Evolutionary conservation across 2,329 filamentous ascomycete species (phyloP), one percentile per base, ranked within the genome.

Genomic region (Nannizziopsis barbatae): DNA sequence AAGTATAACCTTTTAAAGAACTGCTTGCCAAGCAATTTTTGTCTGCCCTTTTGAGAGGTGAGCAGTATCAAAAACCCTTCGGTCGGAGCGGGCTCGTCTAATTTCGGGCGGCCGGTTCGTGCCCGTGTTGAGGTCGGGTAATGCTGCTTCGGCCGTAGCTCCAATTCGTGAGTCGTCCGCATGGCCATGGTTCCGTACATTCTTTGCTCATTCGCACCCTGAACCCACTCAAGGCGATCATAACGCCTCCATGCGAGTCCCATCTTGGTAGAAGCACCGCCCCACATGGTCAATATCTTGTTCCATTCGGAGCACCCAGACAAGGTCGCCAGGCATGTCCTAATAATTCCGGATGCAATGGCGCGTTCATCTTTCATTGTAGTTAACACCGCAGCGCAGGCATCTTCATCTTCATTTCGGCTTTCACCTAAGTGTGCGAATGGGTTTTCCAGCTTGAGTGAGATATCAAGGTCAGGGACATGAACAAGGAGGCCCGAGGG

Each of bases 171-270:
- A 2, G 79, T 78, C 43, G 72, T 74, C 53, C 76, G 70, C 79
- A 84, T 82, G 30, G 77, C 80, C 53, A 83, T 77, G 0, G 79
- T 76, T 32, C 80, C 80, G 53, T 82, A 82, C 80, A 84, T 84
- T 52, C 76, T 77, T 54, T 78, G 73, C 58, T 84, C 80, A 46
- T 81, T 80, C 9, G 70, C 68, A 12, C 80, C 80, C 60, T 81
- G 73, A 3, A 84, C 69, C 80, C 80, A 84, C 62, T 84, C 80
- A 12, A 84, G 65, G 18, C 80, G 72, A 57, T 84, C 80, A 57
- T 83, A 84, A 40, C 80, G 71, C 61, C 80, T 81, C 80, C 80
- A 84, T 2, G 78, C 80, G 42, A 84, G 69, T 2, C 80, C 80
- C 59, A 83, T 77, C 20, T 74, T 74, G 50, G 77, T 73, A 17